These are phyloP conservation scores for Aureobasidium vineae DNA, from an alignment of 2,329 filamentous ascomycete species.

Conservation along the genomic window DNA sequence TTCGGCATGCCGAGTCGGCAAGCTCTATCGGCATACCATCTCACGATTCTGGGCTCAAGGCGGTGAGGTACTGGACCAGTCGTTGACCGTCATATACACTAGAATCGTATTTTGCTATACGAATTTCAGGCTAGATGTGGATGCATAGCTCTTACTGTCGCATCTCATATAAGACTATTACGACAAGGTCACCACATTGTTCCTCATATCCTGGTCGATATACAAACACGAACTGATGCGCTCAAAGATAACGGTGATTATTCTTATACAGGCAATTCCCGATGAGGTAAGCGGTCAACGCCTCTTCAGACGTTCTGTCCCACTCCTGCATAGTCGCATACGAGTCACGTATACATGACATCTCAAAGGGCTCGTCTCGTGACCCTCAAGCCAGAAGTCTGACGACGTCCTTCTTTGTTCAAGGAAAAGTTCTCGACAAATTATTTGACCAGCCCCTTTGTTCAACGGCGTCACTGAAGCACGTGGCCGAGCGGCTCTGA, in stretches of 20 bases:
- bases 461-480: neutral
- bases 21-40: neutral
- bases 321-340: too few species aligned
- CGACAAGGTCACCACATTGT: neutral
- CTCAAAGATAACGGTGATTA: too few species aligned
- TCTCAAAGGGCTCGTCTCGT: neutral
- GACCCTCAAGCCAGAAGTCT: neutral
- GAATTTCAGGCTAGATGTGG: too few species aligned
- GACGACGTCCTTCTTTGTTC: neutral
- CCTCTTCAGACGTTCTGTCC: neutral
- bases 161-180: neutral
- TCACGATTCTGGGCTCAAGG: neutral
- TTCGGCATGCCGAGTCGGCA: constrained; percentile 20
- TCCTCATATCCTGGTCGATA: neutral
- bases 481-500: constrained; percentile 7
- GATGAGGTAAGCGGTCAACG: neutral
- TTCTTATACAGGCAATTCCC: neutral
- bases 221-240: neutral
- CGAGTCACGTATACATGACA: neutral
- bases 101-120: neutral
- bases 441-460: neutral
- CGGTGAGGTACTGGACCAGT: neutral
- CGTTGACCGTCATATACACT: neutral
- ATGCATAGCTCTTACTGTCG: neutral
- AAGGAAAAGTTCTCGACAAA: neutral